A percentile compares a stretch with the other conserved stretches of the same genome.
phyloP scores from a whole-genome alignment of 139 green algal genomes.

The Penium margaritaceum region DNA sequence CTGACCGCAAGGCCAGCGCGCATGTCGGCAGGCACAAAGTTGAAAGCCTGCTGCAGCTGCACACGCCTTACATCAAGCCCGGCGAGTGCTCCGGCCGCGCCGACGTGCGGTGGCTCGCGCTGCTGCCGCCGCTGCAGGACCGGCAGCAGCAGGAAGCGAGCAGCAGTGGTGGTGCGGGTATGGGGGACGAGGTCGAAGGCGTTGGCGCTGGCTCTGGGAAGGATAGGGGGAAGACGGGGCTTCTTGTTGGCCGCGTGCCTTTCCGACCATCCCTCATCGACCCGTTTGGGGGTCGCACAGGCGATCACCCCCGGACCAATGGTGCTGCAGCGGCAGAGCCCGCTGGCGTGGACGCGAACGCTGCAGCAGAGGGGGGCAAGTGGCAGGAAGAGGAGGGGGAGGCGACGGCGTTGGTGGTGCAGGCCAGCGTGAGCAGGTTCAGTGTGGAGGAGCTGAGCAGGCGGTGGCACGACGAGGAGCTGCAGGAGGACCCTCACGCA shows the following conservation, averaged over 20 bases:
- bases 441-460: slow-evolving; percentile 12
- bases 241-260: slow-evolving; percentile 35
- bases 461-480: slow-evolving; percentile 33
- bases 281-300: too few species aligned
- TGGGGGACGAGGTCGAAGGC: background rate
- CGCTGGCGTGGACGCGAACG: background rate
- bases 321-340: background rate
- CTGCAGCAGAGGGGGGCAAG: background rate
- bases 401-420: slow-evolving; percentile 6
- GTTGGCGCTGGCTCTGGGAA: background rate
- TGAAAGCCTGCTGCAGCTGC: slow-evolving; percentile 34
- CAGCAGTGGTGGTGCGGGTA: background rate
- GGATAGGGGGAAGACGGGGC: background rate
- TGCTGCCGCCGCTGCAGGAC: slow-evolving; percentile 30
- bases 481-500: background rate
- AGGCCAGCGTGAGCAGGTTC: slow-evolving; percentile 38
- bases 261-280: too few species aligned
- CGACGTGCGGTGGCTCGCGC: slow-evolving; percentile 62
- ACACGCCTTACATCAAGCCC: slow-evolving; percentile 79
- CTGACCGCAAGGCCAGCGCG: slow-evolving; percentile 66
- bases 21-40: slow-evolving; percentile 21
- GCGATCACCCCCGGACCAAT: too few species aligned
- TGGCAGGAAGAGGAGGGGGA: background rate
- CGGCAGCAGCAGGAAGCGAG: slow-evolving; percentile 1
- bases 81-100: slow-evolving; percentile 65